Base-by-base conservation (phyloP, 1,284 basidiomycete genomes). In the Ceratobasidium theobromae region DNA sequence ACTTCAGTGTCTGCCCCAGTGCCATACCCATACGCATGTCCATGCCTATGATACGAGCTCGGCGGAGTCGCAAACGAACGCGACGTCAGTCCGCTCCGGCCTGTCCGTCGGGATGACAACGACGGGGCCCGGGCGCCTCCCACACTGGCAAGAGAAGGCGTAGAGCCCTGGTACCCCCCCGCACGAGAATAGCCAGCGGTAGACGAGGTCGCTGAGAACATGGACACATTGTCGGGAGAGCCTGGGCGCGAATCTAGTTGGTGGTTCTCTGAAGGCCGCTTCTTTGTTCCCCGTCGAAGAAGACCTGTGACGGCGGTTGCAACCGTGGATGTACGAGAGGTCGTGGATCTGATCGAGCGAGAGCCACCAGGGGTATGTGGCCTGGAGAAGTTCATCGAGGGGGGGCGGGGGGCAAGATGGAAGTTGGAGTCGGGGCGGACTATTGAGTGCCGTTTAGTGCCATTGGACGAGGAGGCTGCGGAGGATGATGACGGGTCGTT, bases 361-460 rank as follows among this genome's bases (percentile, higher is more conserved):
- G 54, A 40, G 25, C 54, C 54, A 4, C 45, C 43, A 30, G 57
- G 57, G 6, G 57, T 60, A 11, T 60, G 57, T 14, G 57, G 57
- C 2, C 57, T 38, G 30, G 57, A 60, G 2, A 49, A 18, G 30
- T 43, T 49, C 57, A 60, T 60, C 30, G 57, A 60, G 9, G 57
- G 57, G 1, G 57, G 57, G 28, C 57, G 57, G 57, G 57, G 55
- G 45, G 43, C 45, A 18, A 60, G 57, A 49, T 60, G 57, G 45
- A 60, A 60, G 57, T 60, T 60, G 57, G 57, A 60, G 46, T 60
- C 57, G 4, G 57, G 57, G 21, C 57, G 57, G 45, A 43, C 57
- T 11, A 60, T 38, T 16, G 57, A 60, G 23, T 60, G 57, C 49
- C 57, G 57, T 60, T 60, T 60, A 46, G 41, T 49, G 45, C 14